These are phyloP conservation scores for Colletotrichum agaves DNA, from an alignment of 2,329 filamentous ascomycete genomes.

Conservation along the genomic window DNA sequence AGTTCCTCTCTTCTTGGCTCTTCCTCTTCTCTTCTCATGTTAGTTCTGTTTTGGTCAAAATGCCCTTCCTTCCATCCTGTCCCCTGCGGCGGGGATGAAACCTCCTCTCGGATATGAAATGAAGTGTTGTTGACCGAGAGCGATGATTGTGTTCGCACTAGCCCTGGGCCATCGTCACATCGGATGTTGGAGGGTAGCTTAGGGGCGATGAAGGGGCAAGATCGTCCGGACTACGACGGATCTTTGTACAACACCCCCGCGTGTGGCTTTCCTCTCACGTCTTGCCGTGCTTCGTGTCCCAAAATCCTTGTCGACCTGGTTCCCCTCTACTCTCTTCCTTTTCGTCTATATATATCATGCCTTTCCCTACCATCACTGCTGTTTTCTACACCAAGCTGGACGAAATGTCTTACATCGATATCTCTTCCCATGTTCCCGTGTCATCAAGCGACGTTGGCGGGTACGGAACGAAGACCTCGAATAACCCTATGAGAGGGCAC, in stretches of 20 bases:
- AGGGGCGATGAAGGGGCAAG: conserved; percentile 30
- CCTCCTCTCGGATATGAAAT: conserved; percentile 22
- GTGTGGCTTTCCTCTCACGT: neutral
- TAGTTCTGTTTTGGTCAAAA: neutral
- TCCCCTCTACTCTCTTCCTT: neutral
- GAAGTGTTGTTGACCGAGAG: conserved; percentile 24
- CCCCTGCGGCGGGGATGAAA: neutral
- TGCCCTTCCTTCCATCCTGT: conserved; percentile 10
- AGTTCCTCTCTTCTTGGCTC: neutral
- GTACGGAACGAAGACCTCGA: neutral
- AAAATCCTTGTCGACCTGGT: neutral
- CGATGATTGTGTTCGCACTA: conserved; percentile 24
- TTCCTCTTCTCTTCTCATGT: neutral
- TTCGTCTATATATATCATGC: conserved; percentile 28
- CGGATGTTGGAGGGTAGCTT: conserved; percentile 17
- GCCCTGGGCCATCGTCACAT: conserved; percentile 21
- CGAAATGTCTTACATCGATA: neutral
- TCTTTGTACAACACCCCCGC: conserved; percentile 32
- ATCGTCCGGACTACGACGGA: conserved; percentile 33
- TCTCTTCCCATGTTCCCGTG: neutral
- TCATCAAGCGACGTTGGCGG: conserved; percentile 10
- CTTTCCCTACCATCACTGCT: neutral
- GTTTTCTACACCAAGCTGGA: neutral
- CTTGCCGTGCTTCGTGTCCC: neutral
- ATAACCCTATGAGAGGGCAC: neutral